A percentile compares a stretch with the other conserved stretches of the same genome.
Conservation (phyloP, 352 stramenopile species). For the Phytophthora litchii region DNA sequence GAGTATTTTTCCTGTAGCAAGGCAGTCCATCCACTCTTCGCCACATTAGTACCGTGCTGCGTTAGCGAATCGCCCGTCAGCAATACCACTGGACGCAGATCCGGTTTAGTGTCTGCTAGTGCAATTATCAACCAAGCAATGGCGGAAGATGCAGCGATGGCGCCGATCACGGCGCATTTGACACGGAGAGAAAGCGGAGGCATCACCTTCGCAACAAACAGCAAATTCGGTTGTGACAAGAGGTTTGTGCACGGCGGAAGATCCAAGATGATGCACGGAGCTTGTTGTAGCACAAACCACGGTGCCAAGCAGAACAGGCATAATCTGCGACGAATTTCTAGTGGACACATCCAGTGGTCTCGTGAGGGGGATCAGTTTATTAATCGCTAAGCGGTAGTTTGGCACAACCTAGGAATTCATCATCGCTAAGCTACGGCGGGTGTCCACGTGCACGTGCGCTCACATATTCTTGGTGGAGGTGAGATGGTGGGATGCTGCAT, state of each 20-base stretch:
- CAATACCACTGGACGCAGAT: conserved; percentile 32
- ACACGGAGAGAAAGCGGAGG: conserved; percentile 4
- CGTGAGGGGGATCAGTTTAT: not conserved
- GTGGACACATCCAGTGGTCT: conserved; percentile 5
- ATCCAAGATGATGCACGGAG: conserved; percentile 19
- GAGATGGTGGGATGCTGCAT: no score
- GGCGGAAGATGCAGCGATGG: conserved; percentile 12
- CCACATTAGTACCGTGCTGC: conserved; percentile 31
- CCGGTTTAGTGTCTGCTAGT: conserved; percentile 12
- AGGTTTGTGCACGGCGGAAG: conserved; percentile 4
- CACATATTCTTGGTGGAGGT: no score
- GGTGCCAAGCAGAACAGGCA: not conserved
- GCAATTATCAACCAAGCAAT: conserved; percentile 26
- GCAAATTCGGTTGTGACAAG: conserved; percentile 26
- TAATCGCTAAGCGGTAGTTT: not conserved
- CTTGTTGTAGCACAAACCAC: no score
- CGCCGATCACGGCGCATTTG: conserved; percentile 13
- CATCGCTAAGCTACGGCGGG: no score
- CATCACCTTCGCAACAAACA: not conserved
- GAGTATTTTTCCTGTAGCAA: conserved; percentile 42
- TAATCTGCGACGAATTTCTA: conserved; percentile 28
- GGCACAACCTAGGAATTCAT: not conserved
- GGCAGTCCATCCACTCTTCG: conserved; percentile 34
- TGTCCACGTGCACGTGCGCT: no score
- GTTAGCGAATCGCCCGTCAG: conserved; percentile 53